Conservation (phyloP, 2,329 filamentous ascomycete genomes). For the Colletotrichum falcatum region DNA sequence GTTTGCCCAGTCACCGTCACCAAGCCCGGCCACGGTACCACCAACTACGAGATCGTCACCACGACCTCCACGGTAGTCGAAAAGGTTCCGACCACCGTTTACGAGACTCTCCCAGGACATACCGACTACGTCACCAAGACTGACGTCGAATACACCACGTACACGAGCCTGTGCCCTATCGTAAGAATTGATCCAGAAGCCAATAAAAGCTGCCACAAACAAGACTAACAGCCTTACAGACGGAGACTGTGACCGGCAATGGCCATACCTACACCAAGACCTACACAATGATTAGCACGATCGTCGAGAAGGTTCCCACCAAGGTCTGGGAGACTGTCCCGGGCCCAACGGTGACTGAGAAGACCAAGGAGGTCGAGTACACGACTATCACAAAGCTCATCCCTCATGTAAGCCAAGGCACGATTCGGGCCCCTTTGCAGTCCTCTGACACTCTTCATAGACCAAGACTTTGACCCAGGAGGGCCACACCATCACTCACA, state of each 20-base stretch:
- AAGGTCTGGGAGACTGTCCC: slow-evolving; percentile 53
- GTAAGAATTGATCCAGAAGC: neutral
- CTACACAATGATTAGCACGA: slow-evolving; percentile 46
- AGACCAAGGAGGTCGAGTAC: slow-evolving; percentile 47
- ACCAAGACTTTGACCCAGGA: slow-evolving; percentile 39
- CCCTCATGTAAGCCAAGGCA: slow-evolving; percentile 6
- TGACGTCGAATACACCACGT: slow-evolving; percentile 55
- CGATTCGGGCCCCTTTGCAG: neutral
- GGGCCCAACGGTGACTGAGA: slow-evolving; percentile 49
- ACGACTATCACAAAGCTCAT: slow-evolving; percentile 37
- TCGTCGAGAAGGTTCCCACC: slow-evolving; percentile 49
- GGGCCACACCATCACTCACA: slow-evolving; percentile 43
- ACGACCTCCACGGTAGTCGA: slow-evolving; percentile 48
- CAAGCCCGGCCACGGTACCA: slow-evolving; percentile 41
- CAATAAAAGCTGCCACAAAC: neutral
- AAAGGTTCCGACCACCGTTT: slow-evolving; percentile 49
- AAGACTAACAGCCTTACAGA: slow-evolving; percentile 10
- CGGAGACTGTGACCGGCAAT: slow-evolving; percentile 54
- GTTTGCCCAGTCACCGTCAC: slow-evolving; percentile 40
- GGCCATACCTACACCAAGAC: slow-evolving; percentile 47
- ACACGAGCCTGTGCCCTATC: slow-evolving; percentile 59
- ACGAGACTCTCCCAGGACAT: slow-evolving; percentile 51
- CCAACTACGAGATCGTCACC: slow-evolving; percentile 45
- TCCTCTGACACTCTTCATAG: neutral
- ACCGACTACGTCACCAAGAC: slow-evolving; percentile 51